Evolutionary conservation across 768 basidiomycete species (phyloP).

Genomic region (Phlegmacium glaucopus): DNA sequence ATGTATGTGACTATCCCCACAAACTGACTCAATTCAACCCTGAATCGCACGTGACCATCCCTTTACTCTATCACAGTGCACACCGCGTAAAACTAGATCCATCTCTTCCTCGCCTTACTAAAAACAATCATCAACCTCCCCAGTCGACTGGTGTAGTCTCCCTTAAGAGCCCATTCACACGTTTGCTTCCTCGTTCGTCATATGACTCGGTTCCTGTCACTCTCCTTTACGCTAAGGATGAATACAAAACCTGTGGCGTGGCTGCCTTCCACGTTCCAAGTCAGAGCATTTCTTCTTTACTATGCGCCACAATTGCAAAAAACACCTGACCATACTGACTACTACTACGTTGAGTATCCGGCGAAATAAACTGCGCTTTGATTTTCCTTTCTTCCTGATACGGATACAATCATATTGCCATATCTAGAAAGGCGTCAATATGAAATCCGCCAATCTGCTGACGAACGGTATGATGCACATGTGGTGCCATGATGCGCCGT

Average conservation of each 20-base stretch:
- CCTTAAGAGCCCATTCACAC: slow-evolving; percentile 23
- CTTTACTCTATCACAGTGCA: background rate
- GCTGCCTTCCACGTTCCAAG: slow-evolving; percentile 4
- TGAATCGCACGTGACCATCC: slow-evolving; percentile 11
- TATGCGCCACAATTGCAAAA: background rate
- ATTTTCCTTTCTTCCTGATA: no score
- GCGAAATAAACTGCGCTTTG: background rate
- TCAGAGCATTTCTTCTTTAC: no score
- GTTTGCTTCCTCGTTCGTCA: slow-evolving; percentile 20
- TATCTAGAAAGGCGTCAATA: no score
- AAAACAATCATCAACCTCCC: background rate
- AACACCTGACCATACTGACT: background rate
- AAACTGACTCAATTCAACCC: slow-evolving; percentile 18
- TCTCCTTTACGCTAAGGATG: slow-evolving; percentile 1
- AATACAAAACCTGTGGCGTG: slow-evolving; percentile 25
- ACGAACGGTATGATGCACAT: no score
- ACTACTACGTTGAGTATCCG: background rate
- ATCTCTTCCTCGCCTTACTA: background rate
- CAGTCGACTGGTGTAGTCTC: background rate
- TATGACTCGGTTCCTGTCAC: slow-evolving; percentile 12
- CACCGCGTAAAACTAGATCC: no score
- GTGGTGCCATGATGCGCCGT: no score
- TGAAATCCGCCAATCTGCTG: no score
- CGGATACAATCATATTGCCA: no score
- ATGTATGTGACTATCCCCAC: slow-evolving; percentile 22